Conservation (phyloP, 2,329 filamentous ascomycete genomes). For the Daldinia sp. region DNA sequence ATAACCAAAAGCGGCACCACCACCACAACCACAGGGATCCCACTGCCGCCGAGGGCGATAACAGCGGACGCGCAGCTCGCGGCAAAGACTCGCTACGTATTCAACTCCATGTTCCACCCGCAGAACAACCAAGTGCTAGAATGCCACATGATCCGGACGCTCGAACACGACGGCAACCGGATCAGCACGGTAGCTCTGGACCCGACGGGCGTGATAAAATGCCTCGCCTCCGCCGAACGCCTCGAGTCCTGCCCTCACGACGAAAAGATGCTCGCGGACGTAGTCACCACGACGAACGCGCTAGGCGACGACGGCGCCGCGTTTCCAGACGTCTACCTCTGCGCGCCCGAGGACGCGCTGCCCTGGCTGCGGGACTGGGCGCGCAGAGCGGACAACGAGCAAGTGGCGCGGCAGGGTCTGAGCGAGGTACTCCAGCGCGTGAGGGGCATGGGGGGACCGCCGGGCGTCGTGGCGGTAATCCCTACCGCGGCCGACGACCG, state of each 20-base stretch:
- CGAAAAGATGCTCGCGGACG: neutral
- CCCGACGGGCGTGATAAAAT: constrained; percentile 12
- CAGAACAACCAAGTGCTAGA: neutral
- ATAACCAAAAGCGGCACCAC: neutral
- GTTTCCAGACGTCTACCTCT: constrained; percentile 15
- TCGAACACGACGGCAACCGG: neutral
- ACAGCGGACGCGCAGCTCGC: neutral
- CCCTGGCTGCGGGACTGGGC: constrained; percentile 29
- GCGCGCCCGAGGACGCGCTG: constrained; percentile 12
- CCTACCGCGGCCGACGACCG: constrained; percentile 1
- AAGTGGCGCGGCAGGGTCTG: neutral
- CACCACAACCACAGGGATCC: neutral
- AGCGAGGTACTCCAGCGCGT: neutral
- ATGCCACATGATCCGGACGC: neutral
- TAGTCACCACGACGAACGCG: neutral
- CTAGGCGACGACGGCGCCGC: neutral
- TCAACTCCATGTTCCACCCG: neutral
- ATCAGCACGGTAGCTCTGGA: neutral
- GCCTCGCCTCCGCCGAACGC: constrained; percentile 23
- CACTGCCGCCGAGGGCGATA: neutral
- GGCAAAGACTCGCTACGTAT: neutral
- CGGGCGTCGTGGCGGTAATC: constrained; percentile 14
- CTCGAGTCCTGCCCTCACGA: constrained; percentile 19
- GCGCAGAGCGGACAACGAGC: neutral
- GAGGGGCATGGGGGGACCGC: neutral